Evolutionary conservation across 495 filamentous ascomycete genomes (phyloP), one percentile per base, ranked within the genome.

Genomic region (Annulohypoxylon bovei): DNA sequence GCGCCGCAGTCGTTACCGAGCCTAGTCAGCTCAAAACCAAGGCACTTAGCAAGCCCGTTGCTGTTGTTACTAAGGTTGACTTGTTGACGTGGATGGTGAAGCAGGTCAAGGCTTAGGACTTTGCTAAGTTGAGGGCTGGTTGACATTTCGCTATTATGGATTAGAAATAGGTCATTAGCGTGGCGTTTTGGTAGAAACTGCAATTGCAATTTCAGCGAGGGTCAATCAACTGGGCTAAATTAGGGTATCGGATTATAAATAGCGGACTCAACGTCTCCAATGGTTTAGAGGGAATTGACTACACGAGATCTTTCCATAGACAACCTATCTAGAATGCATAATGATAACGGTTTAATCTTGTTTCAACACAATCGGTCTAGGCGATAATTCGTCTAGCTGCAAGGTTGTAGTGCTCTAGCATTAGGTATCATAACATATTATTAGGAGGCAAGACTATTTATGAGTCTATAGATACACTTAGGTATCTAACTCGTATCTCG

Each of bases 31-130:
- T 79, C 37, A 83, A 82, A 67, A 87, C 83, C 22, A 84, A 85
- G 25, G 79, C 73, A 44, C 83, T 79, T 23, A 80, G 93, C 75
- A 93, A 90, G 81, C 94, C 96, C 5, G 84, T 94, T 33, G 95
- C 96, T 16, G 88, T 99, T 7, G 95, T 94, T 3, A 98, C 95
- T 28, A 99, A 99, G 86, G 95, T 99, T 16, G 95, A 99, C 82
- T 77, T 99, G 70, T 80, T 99, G 73, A 89, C 88, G n/a, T 99
- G 92, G 88, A 84, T 99, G 87, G 88, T 98, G 16, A 95, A 89
- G 83, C 88, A 92, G 75, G 84, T 80, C 28, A 84, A 84, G 69
- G 75, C 76, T 68, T 70, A 32, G 62, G n/a, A 32, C 59, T 16
- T 27, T 9, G 8, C 18, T 30, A 35, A 11, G 39, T 46, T 30